phyloP scores from a whole-genome alignment of 768 basidiomycete genomes.

The Coprinellus aureogranulatus region DNA sequence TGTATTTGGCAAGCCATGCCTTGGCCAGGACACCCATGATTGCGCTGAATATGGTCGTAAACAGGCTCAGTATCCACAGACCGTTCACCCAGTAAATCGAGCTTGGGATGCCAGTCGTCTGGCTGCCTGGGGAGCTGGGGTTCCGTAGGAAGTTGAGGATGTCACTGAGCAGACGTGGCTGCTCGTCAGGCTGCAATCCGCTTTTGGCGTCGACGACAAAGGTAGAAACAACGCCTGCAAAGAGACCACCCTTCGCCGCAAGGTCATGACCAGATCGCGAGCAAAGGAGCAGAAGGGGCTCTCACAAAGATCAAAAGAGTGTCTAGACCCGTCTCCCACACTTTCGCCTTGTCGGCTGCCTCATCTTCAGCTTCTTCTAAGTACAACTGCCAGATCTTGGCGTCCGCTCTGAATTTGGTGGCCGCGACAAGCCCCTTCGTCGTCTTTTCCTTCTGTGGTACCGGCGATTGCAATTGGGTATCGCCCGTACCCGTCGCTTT shows the following conservation, averaged over 20 bases:
- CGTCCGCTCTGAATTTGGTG: background rate
- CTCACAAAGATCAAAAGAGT: slow-evolving; percentile 6
- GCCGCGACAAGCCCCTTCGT: no score
- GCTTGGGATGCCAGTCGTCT: slow-evolving; percentile 10
- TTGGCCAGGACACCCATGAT: slow-evolving; percentile 24
- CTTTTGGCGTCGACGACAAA: slow-evolving; percentile 19
- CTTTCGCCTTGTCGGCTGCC: background rate
- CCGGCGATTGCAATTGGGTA: no score
- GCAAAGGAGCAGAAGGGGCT: background rate
- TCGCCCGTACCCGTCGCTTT: no score
- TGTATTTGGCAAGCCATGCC: slow-evolving; percentile 17
- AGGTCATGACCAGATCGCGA: background rate
- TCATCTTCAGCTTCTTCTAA: background rate
- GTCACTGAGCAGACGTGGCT: slow-evolving; percentile 14
- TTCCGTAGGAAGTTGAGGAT: slow-evolving; percentile 1
- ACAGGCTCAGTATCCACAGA: slow-evolving; percentile 25
- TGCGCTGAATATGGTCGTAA: slow-evolving; percentile 23
- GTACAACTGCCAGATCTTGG: slow-evolving; percentile 3
- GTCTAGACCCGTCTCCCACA: slow-evolving; percentile 5
- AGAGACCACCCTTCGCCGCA: slow-evolving; percentile 17
- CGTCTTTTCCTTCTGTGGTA: background rate
- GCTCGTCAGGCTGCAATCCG: slow-evolving; percentile 13
- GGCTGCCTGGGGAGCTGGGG: no score
- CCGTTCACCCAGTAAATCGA: slow-evolving; percentile 19
- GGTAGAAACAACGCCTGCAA: slow-evolving; percentile 19